These are phyloP conservation scores for Botrytis squamosa DNA, from an alignment of 2,329 filamentous ascomycete genomes.

Conservation along the genomic window DNA sequence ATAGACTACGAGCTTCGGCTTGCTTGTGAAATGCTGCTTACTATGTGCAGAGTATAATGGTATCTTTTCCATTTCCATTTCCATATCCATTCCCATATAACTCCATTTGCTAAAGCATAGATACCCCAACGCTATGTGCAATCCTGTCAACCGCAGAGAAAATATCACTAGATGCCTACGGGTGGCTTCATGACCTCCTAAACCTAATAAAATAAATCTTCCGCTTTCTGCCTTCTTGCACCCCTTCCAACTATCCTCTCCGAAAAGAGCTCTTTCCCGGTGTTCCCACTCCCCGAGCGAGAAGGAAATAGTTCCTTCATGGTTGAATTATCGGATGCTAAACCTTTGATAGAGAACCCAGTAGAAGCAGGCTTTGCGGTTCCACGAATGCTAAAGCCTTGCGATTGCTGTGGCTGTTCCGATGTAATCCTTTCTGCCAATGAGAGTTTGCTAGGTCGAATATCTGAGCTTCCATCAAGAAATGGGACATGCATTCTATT, in stretches of 20 bases:
- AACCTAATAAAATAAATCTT: conserved; percentile 67
- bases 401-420: conserved; percentile 40
- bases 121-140: not conserved
- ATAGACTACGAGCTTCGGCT: not conserved
- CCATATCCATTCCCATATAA: not conserved
- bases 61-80: conserved; percentile 14
- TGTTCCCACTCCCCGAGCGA: conserved; percentile 55
- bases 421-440: conserved; percentile 33
- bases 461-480: conserved; percentile 45
- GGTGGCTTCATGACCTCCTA: not conserved
- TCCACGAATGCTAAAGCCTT: conserved; percentile 59
- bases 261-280: conserved; percentile 68
- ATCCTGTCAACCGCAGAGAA: not conserved
- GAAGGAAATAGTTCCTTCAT: conserved; percentile 68
- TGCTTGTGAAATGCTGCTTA: conserved; percentile 6
- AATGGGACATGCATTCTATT: conserved; percentile 50
- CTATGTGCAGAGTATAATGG: conserved; percentile 7
- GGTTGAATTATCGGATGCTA: conserved; percentile 53
- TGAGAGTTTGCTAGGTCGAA: conserved; percentile 25
- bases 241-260: conserved; percentile 58
- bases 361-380: conserved; percentile 46
- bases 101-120: conserved; percentile 14
- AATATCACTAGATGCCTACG: not conserved
- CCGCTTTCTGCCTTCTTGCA: conserved; percentile 62
- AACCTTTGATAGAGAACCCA: conserved; percentile 67